Conservation (phyloP, 257 asterid species). For the Echites panduratus region DNA sequence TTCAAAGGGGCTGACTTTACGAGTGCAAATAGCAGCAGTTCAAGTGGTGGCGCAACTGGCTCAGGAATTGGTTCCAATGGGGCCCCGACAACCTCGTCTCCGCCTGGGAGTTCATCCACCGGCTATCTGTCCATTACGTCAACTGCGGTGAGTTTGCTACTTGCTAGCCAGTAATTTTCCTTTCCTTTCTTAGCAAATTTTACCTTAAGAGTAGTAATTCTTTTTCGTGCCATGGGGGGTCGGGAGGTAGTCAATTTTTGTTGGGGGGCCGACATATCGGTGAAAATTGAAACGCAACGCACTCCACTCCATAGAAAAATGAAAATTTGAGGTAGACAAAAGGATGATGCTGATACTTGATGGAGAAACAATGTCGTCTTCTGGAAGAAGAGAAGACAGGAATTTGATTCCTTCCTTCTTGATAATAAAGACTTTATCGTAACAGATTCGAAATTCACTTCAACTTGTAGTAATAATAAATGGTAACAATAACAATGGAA, state of each 20-base stretch:
- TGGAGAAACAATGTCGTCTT: background rate
- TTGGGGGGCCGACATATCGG: background rate
- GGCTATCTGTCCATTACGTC: slow-evolving; percentile 50
- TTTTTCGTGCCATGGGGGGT: background rate
- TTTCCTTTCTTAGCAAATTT: background rate
- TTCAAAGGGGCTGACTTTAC: slow-evolving; percentile 26
- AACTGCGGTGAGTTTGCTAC: slow-evolving; percentile 46
- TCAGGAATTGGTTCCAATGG: background rate
- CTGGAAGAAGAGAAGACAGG: background rate
- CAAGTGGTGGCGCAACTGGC: background rate
- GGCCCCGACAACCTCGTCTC: slow-evolving; percentile 17
- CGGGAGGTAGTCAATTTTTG: too few species aligned
- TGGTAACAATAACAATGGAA: too few species aligned
- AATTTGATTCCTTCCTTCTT: background rate
- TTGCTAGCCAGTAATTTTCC: background rate
- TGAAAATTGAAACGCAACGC: background rate
- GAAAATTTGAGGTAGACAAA: background rate
- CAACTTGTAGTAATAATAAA: too few species aligned
- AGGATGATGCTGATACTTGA: background rate
- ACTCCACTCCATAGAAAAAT: too few species aligned
- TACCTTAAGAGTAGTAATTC: background rate
- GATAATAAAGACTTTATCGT: too few species aligned
- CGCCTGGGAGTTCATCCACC: slow-evolving; percentile 28
- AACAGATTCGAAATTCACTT: too few species aligned
- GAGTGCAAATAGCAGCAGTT: slow-evolving; percentile 3